Conservation (phyloP, 2,329 filamentous ascomycete species). For the Fusarium tanahbumbuense region DNA sequence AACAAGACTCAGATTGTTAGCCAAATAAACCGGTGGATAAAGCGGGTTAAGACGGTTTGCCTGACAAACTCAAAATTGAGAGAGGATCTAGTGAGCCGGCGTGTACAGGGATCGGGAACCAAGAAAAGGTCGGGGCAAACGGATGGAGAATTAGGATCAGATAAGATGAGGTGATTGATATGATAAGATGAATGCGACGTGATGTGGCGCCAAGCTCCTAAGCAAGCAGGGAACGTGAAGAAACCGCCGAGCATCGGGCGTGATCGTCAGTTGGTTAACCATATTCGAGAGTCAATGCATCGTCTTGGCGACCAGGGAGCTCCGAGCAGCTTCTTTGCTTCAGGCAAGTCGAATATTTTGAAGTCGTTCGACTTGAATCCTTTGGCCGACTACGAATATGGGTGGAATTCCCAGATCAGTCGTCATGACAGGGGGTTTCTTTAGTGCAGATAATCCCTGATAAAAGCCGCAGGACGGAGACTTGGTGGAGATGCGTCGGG, state of each 20-base stretch:
- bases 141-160: slow-evolving; percentile 26
- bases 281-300: neutral
- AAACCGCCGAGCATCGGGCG: slow-evolving; percentile 15
- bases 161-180: slow-evolving; percentile 42
- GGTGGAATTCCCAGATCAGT: neutral
- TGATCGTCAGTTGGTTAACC: slow-evolving; percentile 12
- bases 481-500: slow-evolving; percentile 11
- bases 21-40: slow-evolving; percentile 2
- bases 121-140: neutral
- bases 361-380: neutral
- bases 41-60: slow-evolving; percentile 8
- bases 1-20: neutral
- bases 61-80: neutral
- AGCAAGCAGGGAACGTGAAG: neutral
- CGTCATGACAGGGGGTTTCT: neutral
- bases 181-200: slow-evolving; percentile 29
- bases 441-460: slow-evolving; percentile 12
- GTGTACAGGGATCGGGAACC: slow-evolving; percentile 10
- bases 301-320: slow-evolving; percentile 6
- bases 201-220: slow-evolving; percentile 12
- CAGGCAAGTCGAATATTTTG: neutral
- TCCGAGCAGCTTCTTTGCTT: neutral
- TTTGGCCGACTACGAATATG: neutral
- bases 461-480: slow-evolving; percentile 17
- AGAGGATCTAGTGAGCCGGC: neutral